Conservation (phyloP, 2,329 filamentous ascomycete species). For the Graphium sp. region DNA sequence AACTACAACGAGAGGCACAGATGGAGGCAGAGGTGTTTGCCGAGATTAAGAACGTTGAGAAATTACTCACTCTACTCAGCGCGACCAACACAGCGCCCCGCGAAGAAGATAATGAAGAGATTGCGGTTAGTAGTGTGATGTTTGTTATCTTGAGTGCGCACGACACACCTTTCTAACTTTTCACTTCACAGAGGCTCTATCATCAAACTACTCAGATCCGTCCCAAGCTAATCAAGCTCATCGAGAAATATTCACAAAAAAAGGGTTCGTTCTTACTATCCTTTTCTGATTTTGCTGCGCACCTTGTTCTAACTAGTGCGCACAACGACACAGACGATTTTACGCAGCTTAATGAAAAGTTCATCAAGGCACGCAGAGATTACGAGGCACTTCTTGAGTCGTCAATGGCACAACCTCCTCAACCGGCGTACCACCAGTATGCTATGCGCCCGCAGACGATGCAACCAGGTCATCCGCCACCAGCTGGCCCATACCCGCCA, state of each 20-base stretch:
- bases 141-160: background rate
- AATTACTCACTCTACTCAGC: conserved; percentile 74
- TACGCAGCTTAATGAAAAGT: conserved; percentile 96
- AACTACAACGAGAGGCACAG: conserved; percentile 86
- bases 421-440: conserved; percentile 59
- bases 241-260: conserved; percentile 98
- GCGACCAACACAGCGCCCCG: conserved; percentile 65
- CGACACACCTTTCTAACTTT: conserved; percentile 2
- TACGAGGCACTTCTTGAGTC: conserved; percentile 92
- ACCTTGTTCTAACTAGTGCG: conserved; percentile 2
- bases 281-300: background rate
- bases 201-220: conserved; percentile 88
- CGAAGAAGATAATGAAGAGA: conserved; percentile 91
- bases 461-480: conserved; percentile 25
- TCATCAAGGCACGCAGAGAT: conserved; percentile 94
- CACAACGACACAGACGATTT: conserved; percentile 59
- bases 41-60: conserved; percentile 47
- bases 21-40: conserved; percentile 66
- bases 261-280: conserved; percentile 45
- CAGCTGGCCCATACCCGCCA: conserved; percentile 19
- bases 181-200: conserved; percentile 46
- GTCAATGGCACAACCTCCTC: conserved; percentile 88
- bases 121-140: conserved; percentile 47
- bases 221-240: conserved; percentile 92
- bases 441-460: conserved; percentile 31